Evolutionary conservation across 805 yeast species (phyloP).

Genomic region (Maudiozyma barnettii): DNA sequence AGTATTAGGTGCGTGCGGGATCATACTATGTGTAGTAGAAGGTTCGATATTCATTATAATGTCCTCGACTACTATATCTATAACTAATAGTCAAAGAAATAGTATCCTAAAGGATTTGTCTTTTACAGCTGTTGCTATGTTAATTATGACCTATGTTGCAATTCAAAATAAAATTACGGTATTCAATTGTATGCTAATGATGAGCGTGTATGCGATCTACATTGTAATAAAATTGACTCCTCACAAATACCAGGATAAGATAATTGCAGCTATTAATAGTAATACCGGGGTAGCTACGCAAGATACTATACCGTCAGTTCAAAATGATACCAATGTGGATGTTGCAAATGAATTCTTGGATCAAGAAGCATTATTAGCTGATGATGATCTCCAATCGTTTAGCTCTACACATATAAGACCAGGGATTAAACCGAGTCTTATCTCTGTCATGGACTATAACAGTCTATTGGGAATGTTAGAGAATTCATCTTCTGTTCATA

Average conservation of each 20-base stretch:
- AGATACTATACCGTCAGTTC: no score
- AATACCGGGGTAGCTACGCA: neutral
- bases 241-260: neutral
- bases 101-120: constrained; percentile 21
- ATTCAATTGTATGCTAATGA: constrained; percentile 21
- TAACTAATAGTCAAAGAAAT: constrained; percentile 12
- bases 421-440: constrained; percentile 22
- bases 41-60: constrained; percentile 27
- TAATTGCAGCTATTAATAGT: no score
- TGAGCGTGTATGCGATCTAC: constrained; percentile 17
- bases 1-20: constrained; percentile 31
- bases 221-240: constrained; percentile 5
- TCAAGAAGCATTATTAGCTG: neutral
- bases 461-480: constrained; percentile 21
- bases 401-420: constrained; percentile 3
- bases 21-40: constrained; percentile 27
- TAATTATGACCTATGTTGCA: constrained; percentile 19
- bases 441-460: constrained; percentile 26
- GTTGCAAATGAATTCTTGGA: neutral
- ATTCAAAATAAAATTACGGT: constrained; percentile 17
- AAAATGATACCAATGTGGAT: neutral
- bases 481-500: constrained; percentile 7
- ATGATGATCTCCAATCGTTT: neutral
- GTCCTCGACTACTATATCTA: constrained; percentile 12
- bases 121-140: constrained; percentile 19